Percentiles rank a stretch among this genome's conserved stretches.
phyloP scores from a whole-genome alignment of 371 early-diverging fungal species.

The Chytridiales sp. region DNA sequence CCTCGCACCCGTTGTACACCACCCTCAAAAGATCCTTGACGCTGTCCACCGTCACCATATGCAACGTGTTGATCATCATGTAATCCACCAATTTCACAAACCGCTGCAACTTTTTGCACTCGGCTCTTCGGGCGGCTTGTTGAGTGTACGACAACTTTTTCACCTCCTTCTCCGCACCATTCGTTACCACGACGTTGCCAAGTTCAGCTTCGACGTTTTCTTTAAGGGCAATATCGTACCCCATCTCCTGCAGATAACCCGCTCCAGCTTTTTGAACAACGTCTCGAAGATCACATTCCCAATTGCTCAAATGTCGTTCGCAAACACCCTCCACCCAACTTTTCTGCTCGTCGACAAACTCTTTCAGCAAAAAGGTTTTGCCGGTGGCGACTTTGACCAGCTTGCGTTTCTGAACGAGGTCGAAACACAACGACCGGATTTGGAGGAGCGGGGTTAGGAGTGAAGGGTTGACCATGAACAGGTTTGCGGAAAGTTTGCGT shows the following conservation, averaged over 20 bases:
- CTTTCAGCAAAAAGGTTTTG: conserved; percentile 30
- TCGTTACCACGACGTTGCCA: not conserved
- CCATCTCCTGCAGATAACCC: conserved; percentile 30
- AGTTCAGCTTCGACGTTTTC: conserved; percentile 3
- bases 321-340: conserved; percentile 23
- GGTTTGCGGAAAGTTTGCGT: conserved; percentile 22
- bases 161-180: conserved; percentile 7
- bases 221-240: conserved; percentile 30
- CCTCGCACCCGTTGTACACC: conserved; percentile 38
- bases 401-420: conserved; percentile 20
- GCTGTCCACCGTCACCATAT: conserved; percentile 36
- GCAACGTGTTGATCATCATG: conserved; percentile 38
- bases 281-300: conserved; percentile 21
- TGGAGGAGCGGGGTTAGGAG: conserved; percentile 29
- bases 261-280: conserved; percentile 40
- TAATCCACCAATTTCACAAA: conserved; percentile 51
- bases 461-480: conserved; percentile 37
- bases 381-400: conserved; percentile 30
- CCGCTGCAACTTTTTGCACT: conserved; percentile 39
- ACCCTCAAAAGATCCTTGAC: conserved; percentile 33
- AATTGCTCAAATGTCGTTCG: conserved; percentile 23
- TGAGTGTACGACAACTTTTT: conserved; percentile 44
- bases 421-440: conserved; percentile 26
- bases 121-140: conserved; percentile 47
- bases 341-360: conserved; percentile 39